Evolutionary conservation across 805 yeast species (phyloP).

Genomic region (Wickerhamomyces mucosus): DNA sequence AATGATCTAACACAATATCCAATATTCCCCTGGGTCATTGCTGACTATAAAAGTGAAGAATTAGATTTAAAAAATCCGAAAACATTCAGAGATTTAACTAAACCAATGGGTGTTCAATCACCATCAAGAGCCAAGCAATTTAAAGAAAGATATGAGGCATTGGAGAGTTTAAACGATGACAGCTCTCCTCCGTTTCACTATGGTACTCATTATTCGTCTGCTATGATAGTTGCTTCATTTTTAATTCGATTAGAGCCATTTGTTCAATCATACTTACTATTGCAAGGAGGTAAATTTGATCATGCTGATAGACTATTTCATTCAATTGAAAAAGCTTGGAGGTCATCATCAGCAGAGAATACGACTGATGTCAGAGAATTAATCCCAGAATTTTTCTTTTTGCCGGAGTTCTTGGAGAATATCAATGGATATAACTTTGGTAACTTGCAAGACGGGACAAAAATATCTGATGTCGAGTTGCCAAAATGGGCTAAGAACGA

Average conservation of each 20-base stretch:
- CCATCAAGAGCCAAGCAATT: slow-evolving; percentile 50
- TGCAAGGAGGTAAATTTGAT: slow-evolving; percentile 86
- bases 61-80: slow-evolving; percentile 57
- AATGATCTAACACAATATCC: slow-evolving; percentile 89
- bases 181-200: slow-evolving; percentile 75
- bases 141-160: slow-evolving; percentile 62
- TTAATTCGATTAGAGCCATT: slow-evolving; percentile 72
- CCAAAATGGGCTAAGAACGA: slow-evolving; percentile 84
- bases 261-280: slow-evolving; percentile 63
- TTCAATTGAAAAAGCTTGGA: slow-evolving; percentile 73
- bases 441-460: slow-evolving; percentile 45
- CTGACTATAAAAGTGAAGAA: slow-evolving; percentile 66
- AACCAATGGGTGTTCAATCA: slow-evolving; percentile 90
- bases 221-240: slow-evolving; percentile 84
- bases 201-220: slow-evolving; percentile 90
- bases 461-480: slow-evolving; percentile 51
- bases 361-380: slow-evolving; percentile 85
- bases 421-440: slow-evolving; percentile 66
- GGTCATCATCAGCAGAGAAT: slow-evolving; percentile 66
- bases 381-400: slow-evolving; percentile 75
- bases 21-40: slow-evolving; percentile 84
- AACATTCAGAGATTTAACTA: slow-evolving; percentile 64
- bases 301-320: slow-evolving; percentile 78
- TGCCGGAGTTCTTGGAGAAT: slow-evolving; percentile 72
- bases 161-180: slow-evolving; percentile 49